Evolutionary conservation across 1,284 basidiomycete genomes (phyloP).

Genomic region (Moesziomyces sp.): DNA sequence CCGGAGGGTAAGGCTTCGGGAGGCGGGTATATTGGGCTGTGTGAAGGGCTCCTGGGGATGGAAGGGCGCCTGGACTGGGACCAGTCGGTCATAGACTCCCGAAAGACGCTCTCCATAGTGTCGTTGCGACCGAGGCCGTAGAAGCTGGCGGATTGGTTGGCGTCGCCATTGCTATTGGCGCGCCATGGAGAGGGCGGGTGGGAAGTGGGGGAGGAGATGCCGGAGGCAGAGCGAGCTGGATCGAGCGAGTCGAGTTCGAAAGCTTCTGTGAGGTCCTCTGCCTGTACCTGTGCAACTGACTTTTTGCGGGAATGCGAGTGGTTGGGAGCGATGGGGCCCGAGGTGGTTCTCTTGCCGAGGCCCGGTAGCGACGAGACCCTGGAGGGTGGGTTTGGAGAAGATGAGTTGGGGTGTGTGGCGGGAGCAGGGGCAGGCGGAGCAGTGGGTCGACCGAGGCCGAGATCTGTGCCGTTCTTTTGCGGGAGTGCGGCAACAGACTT

Average conservation of each 20-base stretch:
- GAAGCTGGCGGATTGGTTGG: constrained; percentile 36
- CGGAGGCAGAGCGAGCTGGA: neutral
- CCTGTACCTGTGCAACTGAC: constrained; percentile 58
- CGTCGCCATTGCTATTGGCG: constrained; percentile 1
- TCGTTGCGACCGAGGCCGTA: constrained; percentile 65
- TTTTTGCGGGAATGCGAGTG: constrained; percentile 65
- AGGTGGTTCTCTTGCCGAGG: constrained; percentile 19
- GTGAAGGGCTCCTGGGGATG: constrained; percentile 8
- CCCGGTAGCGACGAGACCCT: constrained; percentile 23
- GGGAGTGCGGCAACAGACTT: constrained; percentile 16
- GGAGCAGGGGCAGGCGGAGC: neutral
- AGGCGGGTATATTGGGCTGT: constrained; percentile 50
- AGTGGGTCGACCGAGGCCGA: constrained; percentile 20
- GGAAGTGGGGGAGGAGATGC: constrained; percentile 7
- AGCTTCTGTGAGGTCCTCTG: constrained; percentile 60
- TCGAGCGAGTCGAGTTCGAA: constrained; percentile 51
- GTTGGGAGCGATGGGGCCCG: constrained; percentile 30
- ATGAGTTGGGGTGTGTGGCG: constrained; percentile 1
- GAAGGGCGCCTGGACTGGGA: constrained; percentile 33
- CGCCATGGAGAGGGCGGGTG: constrained; percentile 14
- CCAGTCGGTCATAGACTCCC: constrained; percentile 64
- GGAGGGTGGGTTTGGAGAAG: constrained; percentile 28
- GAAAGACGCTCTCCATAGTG: constrained; percentile 67
- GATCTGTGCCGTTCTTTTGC: constrained; percentile 5
- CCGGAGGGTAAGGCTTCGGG: constrained; percentile 64